Conservation (phyloP, 441 rosid genomes). For the Dalechampia spathulata region DNA sequence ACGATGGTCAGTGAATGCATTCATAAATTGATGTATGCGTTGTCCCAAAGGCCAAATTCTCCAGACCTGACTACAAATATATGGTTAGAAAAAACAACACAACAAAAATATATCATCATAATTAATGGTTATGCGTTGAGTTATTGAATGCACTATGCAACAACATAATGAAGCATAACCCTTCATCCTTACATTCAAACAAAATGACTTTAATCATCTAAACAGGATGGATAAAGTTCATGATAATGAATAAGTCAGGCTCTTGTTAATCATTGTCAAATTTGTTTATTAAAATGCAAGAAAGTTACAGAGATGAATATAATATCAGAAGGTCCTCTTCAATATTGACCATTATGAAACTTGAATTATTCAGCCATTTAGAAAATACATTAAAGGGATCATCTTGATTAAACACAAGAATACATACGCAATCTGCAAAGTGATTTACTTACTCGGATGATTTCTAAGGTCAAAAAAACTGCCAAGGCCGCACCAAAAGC, state of each 20-base stretch:
- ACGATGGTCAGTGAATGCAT: constrained; percentile 95
- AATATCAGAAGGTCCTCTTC: too few relatives aligned
- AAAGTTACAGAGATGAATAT: too few relatives aligned
- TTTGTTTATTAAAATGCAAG: too few relatives aligned
- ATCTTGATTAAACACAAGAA: not conserved
- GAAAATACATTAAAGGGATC: too few relatives aligned
- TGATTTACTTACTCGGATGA: constrained; percentile 65
- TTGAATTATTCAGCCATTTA: too few relatives aligned
- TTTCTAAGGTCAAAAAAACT: constrained; percentile 70
- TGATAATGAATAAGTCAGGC: too few relatives aligned
- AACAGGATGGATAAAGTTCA: not conserved
- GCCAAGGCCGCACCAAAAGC: constrained; percentile 97
- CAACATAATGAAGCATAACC: too few relatives aligned
- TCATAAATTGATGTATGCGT: constrained; percentile 75
- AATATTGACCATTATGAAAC: too few relatives aligned
- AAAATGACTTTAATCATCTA: not conserved
- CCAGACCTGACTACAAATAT: constrained; percentile 62
- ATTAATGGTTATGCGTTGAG: too few relatives aligned
- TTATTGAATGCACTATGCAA: not conserved
- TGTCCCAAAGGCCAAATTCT: constrained; percentile 85
- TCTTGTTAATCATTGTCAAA: too few relatives aligned
- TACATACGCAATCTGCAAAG: not conserved
- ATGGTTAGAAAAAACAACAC: constrained; percentile 7
- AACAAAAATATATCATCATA: not conserved
- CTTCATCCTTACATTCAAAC: not conserved